Evolutionary conservation across 768 basidiomycete species (phyloP).

Genomic region (Mycena kentingensis): DNA sequence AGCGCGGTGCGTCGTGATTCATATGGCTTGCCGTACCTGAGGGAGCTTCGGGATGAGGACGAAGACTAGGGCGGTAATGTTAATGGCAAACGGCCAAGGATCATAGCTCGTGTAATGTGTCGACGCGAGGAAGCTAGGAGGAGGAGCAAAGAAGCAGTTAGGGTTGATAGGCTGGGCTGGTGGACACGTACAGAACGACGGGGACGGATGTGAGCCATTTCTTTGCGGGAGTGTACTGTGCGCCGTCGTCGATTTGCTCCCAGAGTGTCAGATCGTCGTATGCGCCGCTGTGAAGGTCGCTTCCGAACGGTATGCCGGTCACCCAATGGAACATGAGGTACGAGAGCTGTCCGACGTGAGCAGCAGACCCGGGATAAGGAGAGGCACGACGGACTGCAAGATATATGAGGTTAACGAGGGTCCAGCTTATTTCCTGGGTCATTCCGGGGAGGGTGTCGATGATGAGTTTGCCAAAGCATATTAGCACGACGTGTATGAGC

Average conservation of each 20-base stretch:
- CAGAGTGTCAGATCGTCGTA: constrained; percentile 97
- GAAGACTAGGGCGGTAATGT: constrained; percentile 75
- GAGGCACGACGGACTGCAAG: constrained; percentile 66
- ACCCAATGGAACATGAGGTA: constrained; percentile 99
- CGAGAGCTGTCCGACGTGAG: constrained; percentile 59
- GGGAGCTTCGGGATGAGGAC: constrained; percentile 96
- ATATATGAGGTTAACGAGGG: constrained; percentile 87
- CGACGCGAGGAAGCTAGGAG: constrained; percentile 84
- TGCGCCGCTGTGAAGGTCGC: constrained; percentile 83
- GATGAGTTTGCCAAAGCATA: constrained; percentile 86
- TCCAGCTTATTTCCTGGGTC: constrained; percentile 94
- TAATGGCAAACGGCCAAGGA: constrained; percentile 90
- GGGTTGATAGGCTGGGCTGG: not conserved
- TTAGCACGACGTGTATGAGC: constrained; percentile 95
- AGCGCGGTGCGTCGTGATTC: constrained; percentile 7
- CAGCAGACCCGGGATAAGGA: not conserved
- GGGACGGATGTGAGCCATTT: constrained; percentile 95
- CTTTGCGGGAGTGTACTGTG: constrained; percentile 97
- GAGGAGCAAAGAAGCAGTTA: constrained; percentile 16
- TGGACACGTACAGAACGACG: constrained; percentile 72
- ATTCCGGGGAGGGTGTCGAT: constrained; percentile 94
- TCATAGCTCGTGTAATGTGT: constrained; percentile 99
- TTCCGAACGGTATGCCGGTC: constrained; percentile 94
- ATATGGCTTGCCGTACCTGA: constrained; percentile 54
- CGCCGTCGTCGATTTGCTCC: constrained; percentile 99